phyloP scores from a whole-genome alignment of 192 early-diverging fungal species.

The Entomortierella beljakovae region DNA sequence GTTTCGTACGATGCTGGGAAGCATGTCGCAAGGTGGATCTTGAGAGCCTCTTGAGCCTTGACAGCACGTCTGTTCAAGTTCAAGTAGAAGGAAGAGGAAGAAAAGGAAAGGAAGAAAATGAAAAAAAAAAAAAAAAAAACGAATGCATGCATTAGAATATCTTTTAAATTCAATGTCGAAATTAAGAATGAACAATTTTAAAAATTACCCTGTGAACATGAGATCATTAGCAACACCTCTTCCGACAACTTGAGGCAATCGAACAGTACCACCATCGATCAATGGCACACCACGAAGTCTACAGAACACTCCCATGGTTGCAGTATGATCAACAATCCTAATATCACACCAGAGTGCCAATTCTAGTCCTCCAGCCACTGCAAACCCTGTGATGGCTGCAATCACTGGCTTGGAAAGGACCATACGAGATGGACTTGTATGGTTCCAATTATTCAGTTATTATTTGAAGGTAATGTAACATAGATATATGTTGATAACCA shows the following conservation, averaged over 20 bases:
- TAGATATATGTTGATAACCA: too few species aligned
- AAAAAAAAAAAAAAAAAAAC: background rate
- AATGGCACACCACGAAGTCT: constrained; percentile 62
- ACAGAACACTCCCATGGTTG: constrained; percentile 62
- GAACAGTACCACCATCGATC: constrained; percentile 63
- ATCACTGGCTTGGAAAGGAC: constrained; percentile 63
- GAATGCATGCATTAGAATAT: background rate
- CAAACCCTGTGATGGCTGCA: constrained; percentile 63
- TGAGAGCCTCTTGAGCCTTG: constrained; percentile 53
- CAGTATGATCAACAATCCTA: constrained; percentile 54
- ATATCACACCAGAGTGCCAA: constrained; percentile 66
- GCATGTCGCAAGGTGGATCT: constrained; percentile 47
- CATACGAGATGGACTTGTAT: constrained; percentile 57
- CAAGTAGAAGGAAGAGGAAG: background rate
- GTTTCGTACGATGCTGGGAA: constrained; percentile 41
- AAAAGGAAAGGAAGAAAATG: background rate
- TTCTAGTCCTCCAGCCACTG: constrained; percentile 66
- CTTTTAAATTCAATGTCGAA: too few species aligned
- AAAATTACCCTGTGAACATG: constrained; percentile 57
- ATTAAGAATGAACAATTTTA: background rate
- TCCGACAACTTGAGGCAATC: constrained; percentile 60
- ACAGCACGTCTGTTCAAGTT: constrained; percentile 49
- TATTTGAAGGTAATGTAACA: too few species aligned
- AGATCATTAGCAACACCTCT: constrained; percentile 61
- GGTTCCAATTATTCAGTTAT: background rate